phyloP scores from a whole-genome alignment of 1,284 basidiomycete genomes.

The Trichosporon sp. region DNA sequence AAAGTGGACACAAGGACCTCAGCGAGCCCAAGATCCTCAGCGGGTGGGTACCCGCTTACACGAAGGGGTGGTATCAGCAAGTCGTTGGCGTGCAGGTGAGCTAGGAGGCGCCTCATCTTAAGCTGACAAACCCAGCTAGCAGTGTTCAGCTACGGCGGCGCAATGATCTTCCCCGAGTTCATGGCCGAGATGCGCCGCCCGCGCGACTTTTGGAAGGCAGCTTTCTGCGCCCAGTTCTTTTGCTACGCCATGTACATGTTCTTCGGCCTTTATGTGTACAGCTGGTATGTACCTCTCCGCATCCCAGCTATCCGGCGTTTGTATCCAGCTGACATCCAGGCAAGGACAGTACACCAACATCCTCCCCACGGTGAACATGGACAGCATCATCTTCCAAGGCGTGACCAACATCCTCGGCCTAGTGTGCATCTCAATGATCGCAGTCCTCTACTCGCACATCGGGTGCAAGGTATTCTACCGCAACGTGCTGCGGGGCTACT shows the following conservation, averaged over 20 bases:
- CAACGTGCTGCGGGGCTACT: constrained; percentile 51
- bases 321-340: constrained; percentile 1
- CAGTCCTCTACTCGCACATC: constrained; percentile 62
- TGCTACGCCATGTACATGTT: constrained; percentile 52
- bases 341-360: constrained; percentile 59
- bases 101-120: constrained; percentile 54
- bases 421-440: constrained; percentile 52
- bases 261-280: constrained; percentile 52
- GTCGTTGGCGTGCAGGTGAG: constrained; percentile 46
- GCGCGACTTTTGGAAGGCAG: constrained; percentile 67
- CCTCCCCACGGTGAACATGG: constrained; percentile 59
- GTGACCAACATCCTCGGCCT: constrained; percentile 53
- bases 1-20: constrained; percentile 42
- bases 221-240: constrained; percentile 56
- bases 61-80: constrained; percentile 49
- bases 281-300: constrained; percentile 40
- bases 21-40: constrained; percentile 52
- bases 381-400: constrained; percentile 49
- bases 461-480: constrained; percentile 23
- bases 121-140: constrained; percentile 56
- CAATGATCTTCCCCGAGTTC: constrained; percentile 56
- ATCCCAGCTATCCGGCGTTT: background rate
- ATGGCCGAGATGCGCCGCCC: constrained; percentile 66
- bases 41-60: constrained; percentile 46
- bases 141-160: constrained; percentile 55